A percentile compares a stretch with the other conserved stretches of the same genome.
phyloP scores from a whole-genome alignment of 106 monocot species.

The Phalaenopsis equestris region DNA sequence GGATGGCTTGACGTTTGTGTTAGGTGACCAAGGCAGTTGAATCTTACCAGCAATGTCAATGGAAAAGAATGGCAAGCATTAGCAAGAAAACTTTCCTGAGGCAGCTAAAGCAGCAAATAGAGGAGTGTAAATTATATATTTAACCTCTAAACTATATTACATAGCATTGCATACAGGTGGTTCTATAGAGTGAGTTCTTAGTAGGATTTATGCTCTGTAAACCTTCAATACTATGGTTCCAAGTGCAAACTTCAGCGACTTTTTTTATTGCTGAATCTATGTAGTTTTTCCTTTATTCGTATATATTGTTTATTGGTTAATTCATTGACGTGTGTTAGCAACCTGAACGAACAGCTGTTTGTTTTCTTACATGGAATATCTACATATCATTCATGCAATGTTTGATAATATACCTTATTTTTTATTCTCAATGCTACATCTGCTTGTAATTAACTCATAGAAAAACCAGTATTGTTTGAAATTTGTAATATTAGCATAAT shows the following conservation, averaged over 20 bases:
- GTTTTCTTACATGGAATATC: neutral
- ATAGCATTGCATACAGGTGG: neutral
- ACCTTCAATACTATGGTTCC: too few relatives aligned
- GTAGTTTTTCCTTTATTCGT: too few relatives aligned
- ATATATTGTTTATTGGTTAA: too few relatives aligned
- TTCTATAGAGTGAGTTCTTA: neutral
- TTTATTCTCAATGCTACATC: neutral
- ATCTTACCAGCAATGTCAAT: neutral
- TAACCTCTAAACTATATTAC: neutral
- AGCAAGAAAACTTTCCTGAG: neutral
- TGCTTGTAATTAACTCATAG: neutral
- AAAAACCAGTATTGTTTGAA: neutral
- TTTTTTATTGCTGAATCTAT: too few relatives aligned
- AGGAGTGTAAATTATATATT: neutral
- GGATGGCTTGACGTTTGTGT: neutral
- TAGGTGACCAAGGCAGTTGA: neutral
- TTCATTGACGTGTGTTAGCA: too few relatives aligned
- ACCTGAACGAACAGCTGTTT: too few relatives aligned
- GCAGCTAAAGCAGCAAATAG: neutral
- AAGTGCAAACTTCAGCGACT: too few relatives aligned
- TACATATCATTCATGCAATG: neutral
- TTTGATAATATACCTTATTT: neutral
- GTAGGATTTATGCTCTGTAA: neutral
- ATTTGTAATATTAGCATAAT: neutral
- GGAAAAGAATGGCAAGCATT: neutral